Conservation (phyloP, 257 asterid species). For the Primulina tabacum region DNA sequence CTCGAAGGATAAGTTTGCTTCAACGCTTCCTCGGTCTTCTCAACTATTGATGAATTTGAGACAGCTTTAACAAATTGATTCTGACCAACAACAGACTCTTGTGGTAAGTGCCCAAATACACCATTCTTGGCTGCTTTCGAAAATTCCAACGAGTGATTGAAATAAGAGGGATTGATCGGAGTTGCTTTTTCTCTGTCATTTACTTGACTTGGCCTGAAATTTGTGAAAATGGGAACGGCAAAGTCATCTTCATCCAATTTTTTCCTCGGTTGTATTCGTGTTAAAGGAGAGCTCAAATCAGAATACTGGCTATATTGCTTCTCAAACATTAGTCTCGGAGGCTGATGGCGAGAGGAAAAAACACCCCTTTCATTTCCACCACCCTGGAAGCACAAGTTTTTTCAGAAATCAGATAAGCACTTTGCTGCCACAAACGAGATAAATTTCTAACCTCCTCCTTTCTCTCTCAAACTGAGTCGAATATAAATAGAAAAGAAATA, state of each 20-base stretch:
- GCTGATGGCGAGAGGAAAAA: conserved; percentile 34
- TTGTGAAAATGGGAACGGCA: conserved; percentile 56
- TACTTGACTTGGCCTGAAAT: conserved; percentile 31
- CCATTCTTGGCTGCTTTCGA: conserved; percentile 19
- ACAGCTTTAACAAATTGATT: conserved; percentile 19
- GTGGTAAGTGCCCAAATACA: background rate
- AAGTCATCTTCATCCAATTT: conserved; percentile 61
- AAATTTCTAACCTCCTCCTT: background rate
- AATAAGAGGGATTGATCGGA: conserved; percentile 30
- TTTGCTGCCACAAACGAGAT: conserved; percentile 1
- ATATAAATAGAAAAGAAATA: background rate
- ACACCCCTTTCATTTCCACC: conserved; percentile 39
- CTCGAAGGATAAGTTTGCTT: conserved; percentile 1
- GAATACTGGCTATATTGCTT: conserved; percentile 32
- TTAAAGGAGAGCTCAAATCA: conserved; percentile 32
- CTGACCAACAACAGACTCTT: conserved; percentile 25
- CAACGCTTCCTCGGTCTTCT: background rate
- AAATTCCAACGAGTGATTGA: conserved; percentile 28
- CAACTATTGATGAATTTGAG: conserved; percentile 26
- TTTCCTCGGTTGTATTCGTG: conserved; percentile 39
- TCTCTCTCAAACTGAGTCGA: background rate
- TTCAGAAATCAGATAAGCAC: background rate
- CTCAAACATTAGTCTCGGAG: conserved; percentile 40
- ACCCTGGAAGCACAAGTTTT: conserved; percentile 41
- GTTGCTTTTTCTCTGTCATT: conserved; percentile 27